These are phyloP conservation scores for Fusarium sp. DNA, from an alignment of 2,329 filamentous ascomycete species.

Conservation along the genomic window DNA sequence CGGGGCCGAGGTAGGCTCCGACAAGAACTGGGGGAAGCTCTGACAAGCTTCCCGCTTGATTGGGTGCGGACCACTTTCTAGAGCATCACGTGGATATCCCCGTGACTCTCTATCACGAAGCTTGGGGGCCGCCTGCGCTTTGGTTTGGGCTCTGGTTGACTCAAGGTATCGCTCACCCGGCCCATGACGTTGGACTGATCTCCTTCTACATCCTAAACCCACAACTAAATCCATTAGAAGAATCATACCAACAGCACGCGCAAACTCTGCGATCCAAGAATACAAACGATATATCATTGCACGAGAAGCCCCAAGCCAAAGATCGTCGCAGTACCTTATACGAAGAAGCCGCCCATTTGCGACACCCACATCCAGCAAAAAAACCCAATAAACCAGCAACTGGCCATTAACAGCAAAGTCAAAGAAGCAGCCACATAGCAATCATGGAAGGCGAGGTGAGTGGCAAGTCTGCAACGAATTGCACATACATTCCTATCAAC, in stretches of 20 bases:
- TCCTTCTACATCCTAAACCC: slow-evolving; percentile 32
- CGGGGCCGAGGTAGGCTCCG: slow-evolving; percentile 31
- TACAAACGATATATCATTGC: not conserved
- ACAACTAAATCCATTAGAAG: slow-evolving; percentile 24
- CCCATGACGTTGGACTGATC: slow-evolving; percentile 35
- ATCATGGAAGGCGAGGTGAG: slow-evolving; percentile 43
- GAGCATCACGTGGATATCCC: slow-evolving; percentile 3
- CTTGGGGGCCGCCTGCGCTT: slow-evolving; percentile 14
- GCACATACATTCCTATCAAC: not conserved
- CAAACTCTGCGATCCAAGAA: not conserved
- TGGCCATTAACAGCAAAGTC: slow-evolving; percentile 11
- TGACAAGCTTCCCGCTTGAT: slow-evolving; percentile 18
- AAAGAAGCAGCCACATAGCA: slow-evolving; percentile 20
- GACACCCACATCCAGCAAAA: slow-evolving; percentile 27
- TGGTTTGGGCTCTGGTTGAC: slow-evolving; percentile 6
- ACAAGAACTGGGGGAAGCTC: slow-evolving; percentile 31
- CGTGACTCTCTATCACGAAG: slow-evolving; percentile 22
- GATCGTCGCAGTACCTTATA: slow-evolving; percentile 3
- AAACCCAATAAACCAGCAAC: slow-evolving; percentile 10
- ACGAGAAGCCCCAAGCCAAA: not conserved
- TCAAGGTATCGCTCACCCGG: slow-evolving; percentile 31
- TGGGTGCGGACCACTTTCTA: not conserved
- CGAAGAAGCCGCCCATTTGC: slow-evolving; percentile 13
- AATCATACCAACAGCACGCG: slow-evolving; percentile 7
- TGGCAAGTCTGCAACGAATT: not conserved